Conservation (phyloP, 495 filamentous ascomycete genomes). For the Neurospora sp. region DNA sequence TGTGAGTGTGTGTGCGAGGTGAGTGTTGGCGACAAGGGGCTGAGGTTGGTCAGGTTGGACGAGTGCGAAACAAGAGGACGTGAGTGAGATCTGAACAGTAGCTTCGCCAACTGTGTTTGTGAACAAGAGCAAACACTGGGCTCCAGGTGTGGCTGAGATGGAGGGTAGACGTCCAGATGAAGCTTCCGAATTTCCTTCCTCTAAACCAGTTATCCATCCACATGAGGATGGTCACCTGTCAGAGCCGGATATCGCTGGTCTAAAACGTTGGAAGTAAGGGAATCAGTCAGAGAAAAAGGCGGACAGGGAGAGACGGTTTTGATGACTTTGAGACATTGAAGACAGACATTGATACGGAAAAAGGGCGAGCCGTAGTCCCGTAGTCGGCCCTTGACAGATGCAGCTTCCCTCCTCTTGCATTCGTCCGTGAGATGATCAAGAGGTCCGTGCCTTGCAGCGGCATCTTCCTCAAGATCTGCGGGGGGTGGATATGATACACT, state of each 20-base stretch:
- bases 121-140: neutral
- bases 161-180: neutral
- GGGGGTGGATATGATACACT: neutral
- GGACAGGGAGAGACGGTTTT: neutral
- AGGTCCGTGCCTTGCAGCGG: neutral
- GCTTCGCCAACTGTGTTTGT: neutral
- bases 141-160: neutral
- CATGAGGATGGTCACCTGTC: neutral
- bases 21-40: neutral
- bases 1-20: neutral
- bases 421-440: neutral
- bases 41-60: neutral
- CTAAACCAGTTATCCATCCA: neutral
- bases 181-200: neutral
- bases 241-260: neutral
- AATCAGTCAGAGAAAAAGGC: neutral
- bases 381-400: neutral
- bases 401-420: neutral
- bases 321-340: neutral
- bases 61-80: neutral
- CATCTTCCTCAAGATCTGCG: neutral
- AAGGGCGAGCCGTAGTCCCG: neutral
- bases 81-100: neutral
- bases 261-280: neutral
- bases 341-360: neutral